These are phyloP conservation scores for Casaregolazyma suthepensis DNA, from an alignment of 1,139 yeast species.

Conservation along the genomic window DNA sequence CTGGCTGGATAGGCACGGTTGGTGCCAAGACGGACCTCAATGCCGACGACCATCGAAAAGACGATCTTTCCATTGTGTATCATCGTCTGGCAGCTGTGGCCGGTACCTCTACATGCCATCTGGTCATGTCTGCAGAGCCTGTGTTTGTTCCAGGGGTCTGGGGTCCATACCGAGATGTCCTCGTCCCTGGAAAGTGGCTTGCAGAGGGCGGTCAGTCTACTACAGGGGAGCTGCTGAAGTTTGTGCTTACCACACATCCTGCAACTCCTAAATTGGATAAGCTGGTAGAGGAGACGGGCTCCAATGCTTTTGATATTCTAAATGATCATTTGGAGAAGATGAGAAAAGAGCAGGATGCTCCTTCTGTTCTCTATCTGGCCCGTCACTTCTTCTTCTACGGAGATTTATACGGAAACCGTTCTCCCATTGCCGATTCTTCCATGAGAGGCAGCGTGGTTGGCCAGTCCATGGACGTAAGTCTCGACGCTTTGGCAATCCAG, in stretches of 20 bases:
- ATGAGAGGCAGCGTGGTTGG: conserved; percentile 96
- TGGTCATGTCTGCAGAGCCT: conserved; percentile 78
- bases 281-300: conserved; percentile 53
- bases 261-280: conserved; percentile 68
- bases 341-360: conserved; percentile 48
- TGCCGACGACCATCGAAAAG: conserved; percentile 40
- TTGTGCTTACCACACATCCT: conserved; percentile 85
- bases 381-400: conserved; percentile 88
- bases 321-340: conserved; percentile 68
- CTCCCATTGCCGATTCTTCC: conserved; percentile 89
- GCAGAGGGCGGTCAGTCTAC: conserved; percentile 99
- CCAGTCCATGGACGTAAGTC: conserved; percentile 80
- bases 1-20: conserved; percentile 98
- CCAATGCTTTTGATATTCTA: conserved; percentile 76
- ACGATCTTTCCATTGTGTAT: conserved; percentile 42
- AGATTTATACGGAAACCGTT: conserved; percentile 92
- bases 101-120: conserved; percentile 96
- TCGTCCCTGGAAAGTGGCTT: conserved; percentile 85
- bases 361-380: conserved; percentile 75
- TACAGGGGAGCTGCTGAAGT: conserved; percentile 90
- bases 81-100: conserved; percentile 97
- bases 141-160: conserved; percentile 94
- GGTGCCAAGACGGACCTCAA: conserved; percentile 64
- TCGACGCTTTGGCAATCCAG: conserved; percentile 76
- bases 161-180: conserved; percentile 95